A percentile compares a stretch with the other conserved stretches of the same genome.
These are phyloP conservation scores for Magnolia changhungtana DNA, from an alignment of 164 flowering plant genomes.

Conservation along the genomic window DNA sequence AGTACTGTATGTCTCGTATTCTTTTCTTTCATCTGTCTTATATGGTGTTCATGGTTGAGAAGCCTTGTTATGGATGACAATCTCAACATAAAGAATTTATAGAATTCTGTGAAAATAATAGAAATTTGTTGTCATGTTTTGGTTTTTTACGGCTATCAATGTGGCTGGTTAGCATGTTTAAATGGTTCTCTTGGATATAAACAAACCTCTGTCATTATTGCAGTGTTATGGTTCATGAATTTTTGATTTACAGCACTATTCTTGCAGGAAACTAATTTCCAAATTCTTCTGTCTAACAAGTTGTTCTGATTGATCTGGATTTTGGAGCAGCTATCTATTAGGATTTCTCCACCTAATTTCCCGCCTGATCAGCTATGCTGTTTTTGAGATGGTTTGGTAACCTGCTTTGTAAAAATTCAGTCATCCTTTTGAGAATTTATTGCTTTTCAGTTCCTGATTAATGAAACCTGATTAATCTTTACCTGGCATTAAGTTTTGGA, in stretches of 20 bases:
- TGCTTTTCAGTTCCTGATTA: not conserved
- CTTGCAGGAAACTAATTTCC: not conserved
- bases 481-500: not conserved
- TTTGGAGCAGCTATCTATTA: slow-evolving; percentile 69
- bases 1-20: slow-evolving; percentile 57
- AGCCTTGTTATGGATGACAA: not conserved
- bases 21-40: not conserved
- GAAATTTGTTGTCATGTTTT: not conserved
- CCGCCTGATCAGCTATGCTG: slow-evolving; percentile 87
- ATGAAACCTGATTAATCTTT: not conserved
- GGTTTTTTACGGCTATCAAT: not conserved
- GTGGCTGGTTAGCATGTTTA: not conserved
- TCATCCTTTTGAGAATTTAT: not conserved
- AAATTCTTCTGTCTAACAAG: not conserved
- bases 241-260: not conserved
- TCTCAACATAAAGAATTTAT: not conserved
- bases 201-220: not conserved
- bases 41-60: not conserved
- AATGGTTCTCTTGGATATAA: not conserved
- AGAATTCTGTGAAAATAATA: not conserved
- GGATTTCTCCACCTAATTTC: slow-evolving; percentile 96
- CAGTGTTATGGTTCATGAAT: not conserved
- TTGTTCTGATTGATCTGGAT: slow-evolving; percentile 4
- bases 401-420: not conserved
- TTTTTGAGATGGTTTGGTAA: slow-evolving; percentile 80